Conservation (phyloP, 129 eudicot species). For the Lactuca saligna region DNA sequence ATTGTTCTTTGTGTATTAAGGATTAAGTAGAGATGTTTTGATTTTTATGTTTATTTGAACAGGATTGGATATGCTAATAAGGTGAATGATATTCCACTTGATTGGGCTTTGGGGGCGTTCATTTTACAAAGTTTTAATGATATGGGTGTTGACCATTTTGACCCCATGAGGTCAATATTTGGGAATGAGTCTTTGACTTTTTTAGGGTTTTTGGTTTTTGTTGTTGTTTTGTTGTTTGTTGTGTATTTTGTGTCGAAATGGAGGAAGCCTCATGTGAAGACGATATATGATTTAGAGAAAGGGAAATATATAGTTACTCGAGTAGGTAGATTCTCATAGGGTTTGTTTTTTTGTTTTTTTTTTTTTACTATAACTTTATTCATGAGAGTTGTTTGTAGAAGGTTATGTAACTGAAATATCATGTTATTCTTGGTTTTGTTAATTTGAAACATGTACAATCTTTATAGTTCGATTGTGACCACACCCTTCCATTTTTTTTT, state of each 20-base stretch:
- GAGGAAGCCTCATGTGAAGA: slow-evolving; percentile 78
- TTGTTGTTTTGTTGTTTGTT: slow-evolving; percentile 35
- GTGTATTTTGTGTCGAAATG: slow-evolving; percentile 56
- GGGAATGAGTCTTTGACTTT: slow-evolving; percentile 31
- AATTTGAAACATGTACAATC: too few relatives aligned
- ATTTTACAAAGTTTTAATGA: slow-evolving; percentile 55
- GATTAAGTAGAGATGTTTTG: too few relatives aligned
- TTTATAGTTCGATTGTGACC: too few relatives aligned
- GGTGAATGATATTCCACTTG: slow-evolving; percentile 76
- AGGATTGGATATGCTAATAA: slow-evolving; percentile 79
- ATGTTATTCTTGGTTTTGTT: too few relatives aligned
- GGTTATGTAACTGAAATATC: too few relatives aligned
- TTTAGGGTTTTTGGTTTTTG: slow-evolving; percentile 32
- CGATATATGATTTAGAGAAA: slow-evolving; percentile 89
- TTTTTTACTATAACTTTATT: neutral
- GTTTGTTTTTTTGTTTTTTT: neutral
- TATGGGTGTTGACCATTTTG: slow-evolving; percentile 28
- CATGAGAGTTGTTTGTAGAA: too few relatives aligned
- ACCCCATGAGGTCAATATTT: slow-evolving; percentile 23
- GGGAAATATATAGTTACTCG: slow-evolving; percentile 90
- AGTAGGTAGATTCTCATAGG: slow-evolving; percentile 59
- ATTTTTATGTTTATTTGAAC: slow-evolving; percentile 21
- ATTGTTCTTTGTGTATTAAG: too few relatives aligned
- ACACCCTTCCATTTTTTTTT: too few relatives aligned
- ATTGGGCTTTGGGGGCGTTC: slow-evolving; percentile 97